phyloP scores from a whole-genome alignment of 148 eudicot species.

The Nyssa sinensis region DNA sequence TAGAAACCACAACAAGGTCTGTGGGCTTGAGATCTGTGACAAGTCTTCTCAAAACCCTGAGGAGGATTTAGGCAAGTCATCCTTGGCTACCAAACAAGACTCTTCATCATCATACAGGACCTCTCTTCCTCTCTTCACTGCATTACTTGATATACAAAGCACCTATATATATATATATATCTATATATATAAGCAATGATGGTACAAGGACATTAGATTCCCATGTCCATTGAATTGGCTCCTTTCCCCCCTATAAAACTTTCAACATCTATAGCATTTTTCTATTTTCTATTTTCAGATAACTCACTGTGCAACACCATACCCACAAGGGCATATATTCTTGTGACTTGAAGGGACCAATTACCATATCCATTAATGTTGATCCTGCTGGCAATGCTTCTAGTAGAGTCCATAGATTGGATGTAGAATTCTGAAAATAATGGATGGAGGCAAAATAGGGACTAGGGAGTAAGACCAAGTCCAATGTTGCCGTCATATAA shows the following conservation, averaged over 20 bases:
- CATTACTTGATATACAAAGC: background rate
- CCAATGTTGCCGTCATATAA: too few species aligned
- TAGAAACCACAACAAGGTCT: background rate
- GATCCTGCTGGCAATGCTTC: background rate
- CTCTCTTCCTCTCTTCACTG: conserved; percentile 9
- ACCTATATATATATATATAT: background rate
- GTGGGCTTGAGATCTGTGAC: too few species aligned
- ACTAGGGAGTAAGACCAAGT: too few species aligned
- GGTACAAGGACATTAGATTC: conserved; percentile 1
- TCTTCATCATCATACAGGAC: conserved; percentile 15
- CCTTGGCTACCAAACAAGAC: conserved; percentile 20
- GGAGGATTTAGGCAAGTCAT: conserved; percentile 21
- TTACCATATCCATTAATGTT: background rate
- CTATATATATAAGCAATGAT: background rate
- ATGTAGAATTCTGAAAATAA: background rate
- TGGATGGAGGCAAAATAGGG: background rate
- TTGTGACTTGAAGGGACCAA: background rate
- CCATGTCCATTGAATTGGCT: background rate
- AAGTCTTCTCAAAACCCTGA: background rate
- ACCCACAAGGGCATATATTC: conserved; percentile 3
- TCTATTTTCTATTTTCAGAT: background rate
- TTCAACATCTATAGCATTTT: background rate
- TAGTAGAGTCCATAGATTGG: background rate
- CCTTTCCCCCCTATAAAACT: background rate
- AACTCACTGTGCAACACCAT: background rate